Percentiles rank a stretch among this genome's conserved stretches.
Evolutionary conservation across 2,329 filamentous ascomycete genomes (phyloP).

Genomic region (Aspergillus tubingensis): DNA sequence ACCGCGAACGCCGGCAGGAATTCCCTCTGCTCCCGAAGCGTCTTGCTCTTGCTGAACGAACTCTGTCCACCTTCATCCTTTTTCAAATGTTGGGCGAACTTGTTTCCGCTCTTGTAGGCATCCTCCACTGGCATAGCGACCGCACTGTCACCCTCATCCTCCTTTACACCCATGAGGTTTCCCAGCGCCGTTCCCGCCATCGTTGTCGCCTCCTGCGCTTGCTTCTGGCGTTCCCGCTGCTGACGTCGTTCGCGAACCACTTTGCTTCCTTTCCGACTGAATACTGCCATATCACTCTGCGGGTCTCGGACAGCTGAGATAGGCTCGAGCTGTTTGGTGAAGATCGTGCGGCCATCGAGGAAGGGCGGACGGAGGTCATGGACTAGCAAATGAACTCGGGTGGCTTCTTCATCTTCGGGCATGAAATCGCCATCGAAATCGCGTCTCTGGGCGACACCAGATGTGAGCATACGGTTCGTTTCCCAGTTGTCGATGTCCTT

Average conservation of each 20-base stretch:
- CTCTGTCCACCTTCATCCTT: conserved; percentile 79
- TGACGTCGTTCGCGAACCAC: conserved; percentile 90
- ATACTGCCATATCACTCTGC: conserved; percentile 98
- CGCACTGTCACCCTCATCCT: conserved; percentile 84
- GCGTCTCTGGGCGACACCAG: conserved; percentile 86
- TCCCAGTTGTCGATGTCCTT: conserved; percentile 98
- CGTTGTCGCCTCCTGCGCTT: conserved; percentile 92
- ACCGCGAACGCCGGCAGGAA: conserved; percentile 95
- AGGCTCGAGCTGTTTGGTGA: conserved; percentile 95
- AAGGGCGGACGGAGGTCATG: conserved; percentile 95
- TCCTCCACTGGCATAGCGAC: conserved; percentile 74
- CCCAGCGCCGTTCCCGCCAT: conserved; percentile 88
- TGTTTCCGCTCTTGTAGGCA: conserved; percentile 66
- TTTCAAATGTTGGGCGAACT: conserved; percentile 89
- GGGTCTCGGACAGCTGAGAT: conserved; percentile 89
- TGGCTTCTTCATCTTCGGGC: conserved; percentile 81
- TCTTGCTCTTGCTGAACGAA: conserved; percentile 90
- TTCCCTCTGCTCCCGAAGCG: conserved; percentile 85
- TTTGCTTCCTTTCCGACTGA: conserved; percentile 90
- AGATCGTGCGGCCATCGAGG: conserved; percentile 89
- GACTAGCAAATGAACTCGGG: conserved; percentile 83
- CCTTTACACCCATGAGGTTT: conserved; percentile 93
- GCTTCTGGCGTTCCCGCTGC: conserved; percentile 88
- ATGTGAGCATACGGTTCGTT: conserved; percentile 96
- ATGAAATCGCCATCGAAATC: conserved; percentile 81